phyloP scores from a whole-genome alignment of 768 basidiomycete species.

The Macrolepiota fuliginosa region DNA sequence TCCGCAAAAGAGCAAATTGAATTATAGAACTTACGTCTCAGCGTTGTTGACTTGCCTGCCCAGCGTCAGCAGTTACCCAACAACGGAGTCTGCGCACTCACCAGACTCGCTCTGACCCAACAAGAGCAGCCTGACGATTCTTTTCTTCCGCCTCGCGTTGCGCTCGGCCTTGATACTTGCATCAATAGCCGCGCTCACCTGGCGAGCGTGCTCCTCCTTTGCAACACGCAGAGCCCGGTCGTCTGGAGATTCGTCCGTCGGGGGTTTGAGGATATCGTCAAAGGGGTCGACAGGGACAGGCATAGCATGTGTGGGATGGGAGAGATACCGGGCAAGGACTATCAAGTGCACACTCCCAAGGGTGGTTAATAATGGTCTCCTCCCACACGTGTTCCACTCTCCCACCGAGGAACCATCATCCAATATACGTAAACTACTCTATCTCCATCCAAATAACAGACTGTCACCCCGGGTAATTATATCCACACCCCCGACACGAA shows the following conservation, averaged over 20 bases:
- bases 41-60: constrained; percentile 76
- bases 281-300: constrained; percentile 56
- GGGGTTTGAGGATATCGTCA: constrained; percentile 62
- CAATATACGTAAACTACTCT: neutral
- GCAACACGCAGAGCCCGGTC: constrained; percentile 52
- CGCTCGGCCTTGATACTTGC: constrained; percentile 66
- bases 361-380: constrained; percentile 17
- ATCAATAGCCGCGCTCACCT: constrained; percentile 71
- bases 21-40: constrained; percentile 59
- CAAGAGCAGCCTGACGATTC: constrained; percentile 68
- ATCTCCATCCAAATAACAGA: neutral
- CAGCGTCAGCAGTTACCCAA: constrained; percentile 10
- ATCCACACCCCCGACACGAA: neutral
- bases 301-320: constrained; percentile 25
- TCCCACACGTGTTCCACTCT: constrained; percentile 15
- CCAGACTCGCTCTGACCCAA: constrained; percentile 85
- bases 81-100: constrained; percentile 28
- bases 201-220: constrained; percentile 63
- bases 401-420: constrained; percentile 31
- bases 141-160: constrained; percentile 61
- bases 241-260: constrained; percentile 61
- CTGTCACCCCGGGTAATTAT: constrained; percentile 5
- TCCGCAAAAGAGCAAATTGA: neutral
- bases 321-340: constrained; percentile 12
- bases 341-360: neutral